phyloP scores from a whole-genome alignment of 2,329 filamentous ascomycete genomes.

The Podosphaera aphanis region DNA sequence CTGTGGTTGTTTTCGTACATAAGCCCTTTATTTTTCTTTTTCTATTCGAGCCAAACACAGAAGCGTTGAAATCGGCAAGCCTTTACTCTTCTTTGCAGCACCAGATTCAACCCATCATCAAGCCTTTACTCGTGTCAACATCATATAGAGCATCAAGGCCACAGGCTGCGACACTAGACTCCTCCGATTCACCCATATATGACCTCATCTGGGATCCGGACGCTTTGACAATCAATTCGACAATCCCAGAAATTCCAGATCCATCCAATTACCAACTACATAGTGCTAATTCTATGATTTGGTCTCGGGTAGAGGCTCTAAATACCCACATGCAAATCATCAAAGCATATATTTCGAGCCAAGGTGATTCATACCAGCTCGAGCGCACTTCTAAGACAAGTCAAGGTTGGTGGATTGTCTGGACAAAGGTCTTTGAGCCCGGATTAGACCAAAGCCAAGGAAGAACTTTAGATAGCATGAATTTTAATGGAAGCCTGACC shows the following conservation, averaged over 20 bases:
- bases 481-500: conserved; percentile 1
- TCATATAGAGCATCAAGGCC: conserved; percentile 30
- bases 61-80: conserved; percentile 29
- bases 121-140: conserved; percentile 31
- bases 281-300: conserved; percentile 16
- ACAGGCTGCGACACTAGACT: conserved; percentile 8
- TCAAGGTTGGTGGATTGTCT: conserved; percentile 47
- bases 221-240: conserved; percentile 33
- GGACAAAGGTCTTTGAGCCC: conserved; percentile 30
- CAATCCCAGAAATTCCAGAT: conserved; percentile 41
- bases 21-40: conserved; percentile 59
- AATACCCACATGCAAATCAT: conserved; percentile 42
- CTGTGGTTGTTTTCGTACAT: conserved; percentile 50
- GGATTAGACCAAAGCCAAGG: conserved; percentile 2
- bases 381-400: conserved; percentile 43
- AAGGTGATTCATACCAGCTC: conserved; percentile 21
- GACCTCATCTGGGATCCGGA: conserved; percentile 39
- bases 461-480: not conserved
- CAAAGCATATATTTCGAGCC: conserved; percentile 27
- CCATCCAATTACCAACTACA: conserved; percentile 15
- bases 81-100: conserved; percentile 36
- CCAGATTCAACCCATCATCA: conserved; percentile 34
- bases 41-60: conserved; percentile 39
- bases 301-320: conserved; percentile 38
- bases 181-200: conserved; percentile 23